Evolutionary conservation across 306 rosid genomes (phyloP).

Genomic region (Dryas octopetala): DNA sequence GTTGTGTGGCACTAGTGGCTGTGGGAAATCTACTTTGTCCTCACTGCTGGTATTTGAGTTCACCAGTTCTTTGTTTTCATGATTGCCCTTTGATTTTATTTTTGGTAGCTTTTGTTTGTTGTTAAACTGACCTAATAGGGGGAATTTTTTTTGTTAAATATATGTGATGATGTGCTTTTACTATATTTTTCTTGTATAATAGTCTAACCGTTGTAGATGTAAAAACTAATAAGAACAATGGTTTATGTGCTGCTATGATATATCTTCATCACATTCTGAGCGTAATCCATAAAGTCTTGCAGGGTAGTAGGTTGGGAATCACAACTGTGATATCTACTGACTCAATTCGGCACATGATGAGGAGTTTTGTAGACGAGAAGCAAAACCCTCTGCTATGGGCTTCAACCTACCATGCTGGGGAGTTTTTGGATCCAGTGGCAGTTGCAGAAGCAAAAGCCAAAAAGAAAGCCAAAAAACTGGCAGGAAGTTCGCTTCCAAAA

Average conservation of each 20-base stretch:
- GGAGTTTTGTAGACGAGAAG: slow-evolving; percentile 89
- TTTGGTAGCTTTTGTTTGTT: slow-evolving; percentile 21
- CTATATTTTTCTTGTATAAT: not conserved
- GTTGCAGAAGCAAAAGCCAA: slow-evolving; percentile 82
- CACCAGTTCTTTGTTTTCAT: slow-evolving; percentile 29
- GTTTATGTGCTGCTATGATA: not conserved
- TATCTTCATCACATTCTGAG: slow-evolving; percentile 13
- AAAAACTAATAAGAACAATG: slow-evolving; percentile 1
- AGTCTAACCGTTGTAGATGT: not conserved
- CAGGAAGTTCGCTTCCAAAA: slow-evolving; percentile 57
- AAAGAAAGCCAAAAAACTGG: slow-evolving; percentile 68
- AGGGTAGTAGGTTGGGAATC: slow-evolving; percentile 94
- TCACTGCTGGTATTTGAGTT: slow-evolving; percentile 78
- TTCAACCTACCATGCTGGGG: slow-evolving; percentile 99
- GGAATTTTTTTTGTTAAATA: not conserved
- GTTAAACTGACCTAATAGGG: slow-evolving; percentile 1
- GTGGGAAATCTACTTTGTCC: slow-evolving; percentile 96
- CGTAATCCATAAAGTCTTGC: slow-evolving; percentile 29
- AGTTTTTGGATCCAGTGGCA: slow-evolving; percentile 87
- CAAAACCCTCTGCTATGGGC: slow-evolving; percentile 96
- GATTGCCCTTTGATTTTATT: slow-evolving; percentile 8
- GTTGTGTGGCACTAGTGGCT: slow-evolving; percentile 96
- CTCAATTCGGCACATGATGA: slow-evolving; percentile 98
- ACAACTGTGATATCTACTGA: slow-evolving; percentile 95
- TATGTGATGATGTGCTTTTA: not conserved